Evolutionary conservation across 495 filamentous ascomycete species (phyloP), one percentile per base, ranked within the genome.

Genomic region (Gamarada debralockiae): DNA sequence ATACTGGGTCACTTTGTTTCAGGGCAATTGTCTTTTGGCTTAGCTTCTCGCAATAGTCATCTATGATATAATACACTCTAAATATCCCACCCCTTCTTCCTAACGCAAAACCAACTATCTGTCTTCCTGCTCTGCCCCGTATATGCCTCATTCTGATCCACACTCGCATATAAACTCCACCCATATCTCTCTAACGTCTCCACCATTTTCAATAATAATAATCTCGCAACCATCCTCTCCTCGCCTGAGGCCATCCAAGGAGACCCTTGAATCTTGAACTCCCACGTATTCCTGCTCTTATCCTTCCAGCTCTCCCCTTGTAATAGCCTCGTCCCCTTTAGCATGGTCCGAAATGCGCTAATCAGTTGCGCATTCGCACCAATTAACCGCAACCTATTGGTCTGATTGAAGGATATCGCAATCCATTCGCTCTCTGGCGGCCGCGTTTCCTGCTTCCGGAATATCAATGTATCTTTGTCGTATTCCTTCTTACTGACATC

Each of bases 31-130:
- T 34, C 31, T n/a, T 34, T n/a, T n/a, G n/a, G n/a, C n/a, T n/a
- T n/a, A n/a, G n/a, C n/a, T n/a, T n/a, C n/a, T n/a, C n/a, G n/a
- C n/a, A n/a, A n/a, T n/a, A n/a, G n/a, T n/a, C n/a, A n/a, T n/a
- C n/a, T n/a, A n/a, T n/a, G n/a, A n/a, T n/a, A n/a, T n/a, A n/a
- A n/a, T n/a, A n/a, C n/a, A n/a, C n/a, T n/a, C n/a, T n/a, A n/a
- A n/a, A n/a, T n/a, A n/a, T n/a, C 47, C 57, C 57, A 59, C 6
- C 6, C 6, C 31, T 45, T 55, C n/a, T 55, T 48, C 31, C 36
- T 49, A 6, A 59, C 52, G 20, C 52, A 59, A 49, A 55, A 52
- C 57, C 57, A 59, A 46, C 47, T 59, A 34, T 59, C 57, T 1
- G 52, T 55, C 12, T 59, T 48, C n/a, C 41, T 43, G n/a, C 10